Conservation (phyloP, 116 monocot genomes). For the Cymodocea nodosa region DNA sequence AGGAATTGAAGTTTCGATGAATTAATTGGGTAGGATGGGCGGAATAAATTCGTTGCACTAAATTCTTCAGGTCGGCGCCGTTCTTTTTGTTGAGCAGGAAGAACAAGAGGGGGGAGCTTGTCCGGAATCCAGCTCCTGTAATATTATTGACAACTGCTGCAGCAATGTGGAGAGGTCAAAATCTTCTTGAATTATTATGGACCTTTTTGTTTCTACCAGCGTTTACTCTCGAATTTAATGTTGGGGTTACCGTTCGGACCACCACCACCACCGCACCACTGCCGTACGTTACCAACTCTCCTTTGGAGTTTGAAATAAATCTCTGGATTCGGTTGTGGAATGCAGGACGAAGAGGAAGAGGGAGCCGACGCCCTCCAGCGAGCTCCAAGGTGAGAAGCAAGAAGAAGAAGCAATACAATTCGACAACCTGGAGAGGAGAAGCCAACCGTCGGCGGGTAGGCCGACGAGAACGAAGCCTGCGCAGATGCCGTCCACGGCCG, state of each 20-base stretch:
- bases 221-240: not conserved
- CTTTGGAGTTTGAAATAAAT: not conserved
- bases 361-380: not conserved
- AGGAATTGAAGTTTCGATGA: not conserved
- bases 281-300: not conserved
- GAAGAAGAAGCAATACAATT: not conserved
- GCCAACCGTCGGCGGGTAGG: not conserved
- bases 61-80: not conserved
- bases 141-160: not conserved
- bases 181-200: not conserved
- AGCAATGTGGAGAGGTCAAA: not conserved
- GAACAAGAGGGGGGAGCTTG: not conserved
- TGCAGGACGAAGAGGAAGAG: not conserved
- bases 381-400: not conserved
- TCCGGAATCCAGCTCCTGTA: not conserved
- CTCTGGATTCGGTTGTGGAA: not conserved
- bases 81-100: not conserved
- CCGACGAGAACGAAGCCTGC: not conserved
- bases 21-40: not conserved
- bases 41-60: not conserved
- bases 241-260: not conserved
- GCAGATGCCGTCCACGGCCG: constrained; percentile 10
- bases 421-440: not conserved
- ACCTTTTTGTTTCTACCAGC: not conserved
- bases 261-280: not conserved